Conservation (phyloP, 768 basidiomycete genomes). For the Lentinula boryana region DNA sequence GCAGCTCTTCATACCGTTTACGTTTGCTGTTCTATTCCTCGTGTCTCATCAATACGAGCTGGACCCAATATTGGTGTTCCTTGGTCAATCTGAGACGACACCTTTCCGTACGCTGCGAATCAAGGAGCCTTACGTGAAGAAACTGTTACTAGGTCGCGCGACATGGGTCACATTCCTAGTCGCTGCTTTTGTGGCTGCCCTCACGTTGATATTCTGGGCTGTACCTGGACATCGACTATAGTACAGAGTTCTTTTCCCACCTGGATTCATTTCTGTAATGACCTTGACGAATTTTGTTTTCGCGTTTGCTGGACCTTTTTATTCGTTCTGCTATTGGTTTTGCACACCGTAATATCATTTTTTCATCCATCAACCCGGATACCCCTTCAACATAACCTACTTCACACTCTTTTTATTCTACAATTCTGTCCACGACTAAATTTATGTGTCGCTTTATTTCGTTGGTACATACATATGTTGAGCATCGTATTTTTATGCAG, state of each 20-base stretch:
- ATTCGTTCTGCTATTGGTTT: not conserved
- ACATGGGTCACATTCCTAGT: slow-evolving; percentile 87
- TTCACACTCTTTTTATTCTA: not conserved
- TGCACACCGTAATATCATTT: not conserved
- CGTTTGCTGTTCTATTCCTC: slow-evolving; percentile 83
- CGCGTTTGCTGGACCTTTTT: not conserved
- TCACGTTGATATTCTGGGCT: slow-evolving; percentile 92
- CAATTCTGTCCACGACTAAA: not conserved
- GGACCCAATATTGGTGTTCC: slow-evolving; percentile 91
- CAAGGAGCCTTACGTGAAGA: slow-evolving; percentile 90
- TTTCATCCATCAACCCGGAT: not conserved
- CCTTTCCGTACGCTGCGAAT: slow-evolving; percentile 93
- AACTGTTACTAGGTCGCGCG: slow-evolving; percentile 82
- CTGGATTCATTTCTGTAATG: not conserved
- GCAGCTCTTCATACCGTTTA: slow-evolving; percentile 93
- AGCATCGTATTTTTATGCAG: not conserved
- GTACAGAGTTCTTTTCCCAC: not conserved
- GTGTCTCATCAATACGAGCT: slow-evolving; percentile 96
- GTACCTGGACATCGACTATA: slow-evolving; percentile 91
- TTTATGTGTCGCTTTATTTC: not conserved
- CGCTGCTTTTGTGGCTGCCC: slow-evolving; percentile 63
- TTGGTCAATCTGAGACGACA: slow-evolving; percentile 92
- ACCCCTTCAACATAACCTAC: slow-evolving; percentile 1
- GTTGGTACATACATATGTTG: not conserved
- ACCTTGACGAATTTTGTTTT: not conserved